These are phyloP conservation scores for Novymonas esmeraldas DNA, from an alignment of 208 protist genomes.

Conservation along the genomic window DNA sequence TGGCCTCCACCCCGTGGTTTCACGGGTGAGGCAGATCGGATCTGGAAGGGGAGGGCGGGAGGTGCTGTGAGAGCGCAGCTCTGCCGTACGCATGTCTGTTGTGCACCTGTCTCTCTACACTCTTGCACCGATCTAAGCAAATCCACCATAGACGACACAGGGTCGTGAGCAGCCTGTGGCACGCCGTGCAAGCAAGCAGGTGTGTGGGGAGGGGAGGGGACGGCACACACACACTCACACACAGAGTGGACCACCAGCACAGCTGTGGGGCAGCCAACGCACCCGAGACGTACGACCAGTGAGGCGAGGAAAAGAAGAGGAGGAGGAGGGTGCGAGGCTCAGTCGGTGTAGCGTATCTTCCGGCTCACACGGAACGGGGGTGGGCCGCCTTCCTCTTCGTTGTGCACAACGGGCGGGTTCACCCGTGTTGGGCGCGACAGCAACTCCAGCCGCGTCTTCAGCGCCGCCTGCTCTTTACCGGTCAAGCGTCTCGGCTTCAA, in stretches of 20 bases:
- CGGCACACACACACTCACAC: not conserved
- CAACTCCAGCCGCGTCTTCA: constrained; percentile 43
- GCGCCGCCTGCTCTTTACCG: constrained; percentile 20
- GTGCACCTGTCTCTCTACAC: too few relatives aligned
- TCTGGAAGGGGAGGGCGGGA: too few relatives aligned
- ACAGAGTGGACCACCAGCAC: not conserved
- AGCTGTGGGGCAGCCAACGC: too few relatives aligned
- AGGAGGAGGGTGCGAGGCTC: not conserved
- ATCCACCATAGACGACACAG: too few relatives aligned
- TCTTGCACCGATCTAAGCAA: too few relatives aligned
- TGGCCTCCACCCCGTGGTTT: too few relatives aligned
- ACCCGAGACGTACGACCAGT: not conserved
- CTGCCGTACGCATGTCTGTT: too few relatives aligned
- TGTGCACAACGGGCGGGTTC: constrained; percentile 39
- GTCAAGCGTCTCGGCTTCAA: constrained; percentile 26
- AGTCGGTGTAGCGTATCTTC: constrained; percentile 31
- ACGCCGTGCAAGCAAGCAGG: too few relatives aligned
- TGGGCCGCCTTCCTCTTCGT: constrained; percentile 25
- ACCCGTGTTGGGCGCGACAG: constrained; percentile 57
- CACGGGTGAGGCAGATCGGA: too few relatives aligned
- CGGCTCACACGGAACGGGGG: constrained; percentile 67
- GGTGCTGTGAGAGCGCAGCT: too few relatives aligned
- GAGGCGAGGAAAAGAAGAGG: not conserved
- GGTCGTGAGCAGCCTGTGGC: too few relatives aligned
- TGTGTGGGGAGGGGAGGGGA: too few relatives aligned